These are phyloP conservation scores for Shiraia sp. DNA, from an alignment of 2,329 filamentous ascomycete species.

Conservation along the genomic window DNA sequence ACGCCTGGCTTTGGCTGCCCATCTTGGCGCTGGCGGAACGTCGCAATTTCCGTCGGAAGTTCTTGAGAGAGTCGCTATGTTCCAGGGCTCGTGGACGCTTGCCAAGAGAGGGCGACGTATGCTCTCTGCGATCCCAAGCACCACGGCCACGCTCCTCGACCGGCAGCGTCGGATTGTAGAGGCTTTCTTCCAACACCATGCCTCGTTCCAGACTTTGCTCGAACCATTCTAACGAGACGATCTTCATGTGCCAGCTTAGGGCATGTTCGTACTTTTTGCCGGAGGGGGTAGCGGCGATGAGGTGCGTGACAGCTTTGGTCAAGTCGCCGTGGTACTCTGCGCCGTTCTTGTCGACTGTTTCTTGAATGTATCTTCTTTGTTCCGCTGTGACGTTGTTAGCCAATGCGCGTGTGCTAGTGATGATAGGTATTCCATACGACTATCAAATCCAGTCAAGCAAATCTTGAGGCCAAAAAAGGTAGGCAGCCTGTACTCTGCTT, in stretches of 20 bases:
- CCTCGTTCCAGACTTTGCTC: slow-evolving; percentile 79
- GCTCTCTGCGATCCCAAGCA: slow-evolving; percentile 64
- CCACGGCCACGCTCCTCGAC: slow-evolving; percentile 72
- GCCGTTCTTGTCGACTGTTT: slow-evolving; percentile 69
- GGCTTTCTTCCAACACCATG: slow-evolving; percentile 87
- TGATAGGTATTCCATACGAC: slow-evolving; percentile 52
- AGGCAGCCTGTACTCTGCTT: slow-evolving; percentile 66
- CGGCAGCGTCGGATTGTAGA: slow-evolving; percentile 77
- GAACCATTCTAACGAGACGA: slow-evolving; percentile 85
- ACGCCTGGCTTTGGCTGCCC: slow-evolving; percentile 73
- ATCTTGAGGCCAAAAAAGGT: slow-evolving; percentile 66
- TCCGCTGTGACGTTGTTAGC: slow-evolving; percentile 54
- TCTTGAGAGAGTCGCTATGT: slow-evolving; percentile 48
- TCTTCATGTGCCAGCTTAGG: slow-evolving; percentile 76
- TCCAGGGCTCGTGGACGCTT: slow-evolving; percentile 40
- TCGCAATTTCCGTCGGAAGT: slow-evolving; percentile 73
- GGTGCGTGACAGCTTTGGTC: slow-evolving; percentile 81
- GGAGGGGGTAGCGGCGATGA: slow-evolving; percentile 76
- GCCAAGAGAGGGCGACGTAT: slow-evolving; percentile 46
- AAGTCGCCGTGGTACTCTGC: slow-evolving; percentile 87
- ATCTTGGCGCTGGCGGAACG: slow-evolving; percentile 86
- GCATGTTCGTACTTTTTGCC: slow-evolving; percentile 92
- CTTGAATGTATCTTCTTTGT: slow-evolving; percentile 71
- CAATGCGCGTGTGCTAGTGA: background rate
- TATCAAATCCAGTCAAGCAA: slow-evolving; percentile 72